These are phyloP conservation scores for Penicillium argentinense DNA, from an alignment of 495 filamentous ascomycete genomes.

Conservation along the genomic window DNA sequence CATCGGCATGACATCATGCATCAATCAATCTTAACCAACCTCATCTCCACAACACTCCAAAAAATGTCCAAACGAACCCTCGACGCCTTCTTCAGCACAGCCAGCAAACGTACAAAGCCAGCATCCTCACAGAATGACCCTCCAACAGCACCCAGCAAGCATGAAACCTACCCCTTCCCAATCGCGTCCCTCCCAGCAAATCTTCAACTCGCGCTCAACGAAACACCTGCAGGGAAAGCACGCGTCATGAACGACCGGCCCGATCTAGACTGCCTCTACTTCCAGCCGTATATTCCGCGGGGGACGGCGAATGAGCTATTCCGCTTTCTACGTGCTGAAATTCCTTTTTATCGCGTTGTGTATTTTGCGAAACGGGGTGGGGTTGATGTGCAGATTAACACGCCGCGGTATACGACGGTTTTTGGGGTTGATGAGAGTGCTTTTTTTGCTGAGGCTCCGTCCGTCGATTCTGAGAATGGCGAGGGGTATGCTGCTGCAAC, in stretches of 20 bases:
- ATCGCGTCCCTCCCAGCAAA: conserved; percentile 53
- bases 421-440: conserved; percentile 61
- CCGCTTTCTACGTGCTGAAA: conserved; percentile 57
- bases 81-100: conserved; percentile 28
- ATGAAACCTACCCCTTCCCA: conserved; percentile 63
- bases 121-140: background rate
- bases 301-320: conserved; percentile 57
- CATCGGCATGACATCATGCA: no score
- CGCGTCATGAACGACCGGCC: conserved; percentile 56
- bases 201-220: conserved; percentile 36
- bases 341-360: conserved; percentile 72
- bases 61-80: conserved; percentile 27
- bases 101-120: conserved; percentile 19
- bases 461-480: background rate
- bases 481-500: background rate
- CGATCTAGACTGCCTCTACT: conserved; percentile 67
- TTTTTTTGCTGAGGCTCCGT: background rate
- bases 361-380: conserved; percentile 64
- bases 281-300: conserved; percentile 61
- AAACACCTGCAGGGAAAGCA: conserved; percentile 19
- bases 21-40: no score
- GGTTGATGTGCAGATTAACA: conserved; percentile 58
- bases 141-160: conserved; percentile 24
- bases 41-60: background rate
- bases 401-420: conserved; percentile 69